Conservation (phyloP, 139 green algal genomes). For the Mychonastes homosphaera region DNA sequence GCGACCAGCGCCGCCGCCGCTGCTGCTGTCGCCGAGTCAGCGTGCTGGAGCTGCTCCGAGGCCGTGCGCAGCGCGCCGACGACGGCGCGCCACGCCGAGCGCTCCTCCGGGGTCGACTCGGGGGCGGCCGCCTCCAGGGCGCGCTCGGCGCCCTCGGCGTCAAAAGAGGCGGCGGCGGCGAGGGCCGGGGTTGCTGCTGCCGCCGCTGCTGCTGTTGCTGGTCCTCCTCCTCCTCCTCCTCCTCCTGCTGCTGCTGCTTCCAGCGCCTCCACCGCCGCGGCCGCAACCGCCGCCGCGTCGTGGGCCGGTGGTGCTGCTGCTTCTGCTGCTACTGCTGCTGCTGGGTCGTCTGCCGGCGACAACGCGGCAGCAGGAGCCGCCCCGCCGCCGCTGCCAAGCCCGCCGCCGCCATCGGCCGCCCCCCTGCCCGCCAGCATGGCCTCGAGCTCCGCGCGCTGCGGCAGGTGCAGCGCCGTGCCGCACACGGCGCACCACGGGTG, state of each 20-base stretch:
- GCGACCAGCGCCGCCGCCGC: background rate
- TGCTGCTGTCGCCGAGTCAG: no score
- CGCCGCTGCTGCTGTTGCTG: constrained; percentile 6
- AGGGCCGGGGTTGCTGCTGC: background rate
- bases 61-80: no score
- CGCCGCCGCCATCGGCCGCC: constrained; percentile 10
- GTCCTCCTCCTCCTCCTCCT: constrained; percentile 1
- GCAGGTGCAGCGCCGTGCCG: no score
- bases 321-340: background rate
- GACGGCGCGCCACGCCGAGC: background rate
- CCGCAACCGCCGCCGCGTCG: background rate
- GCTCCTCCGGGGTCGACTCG: background rate
- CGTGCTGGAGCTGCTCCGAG: no score
- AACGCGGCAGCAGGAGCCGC: no score
- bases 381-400: no score
- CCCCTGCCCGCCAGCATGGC: no score
- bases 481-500: no score
- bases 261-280: background rate
- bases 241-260: constrained; percentile 9
- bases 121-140: background rate
- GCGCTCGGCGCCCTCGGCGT: background rate
- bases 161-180: background rate
- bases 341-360: background rate
- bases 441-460: no score
- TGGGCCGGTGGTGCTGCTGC: background rate